Percentiles rank a stretch among this genome's conserved stretches.
Conservation (phyloP, 495 filamentous ascomycete species). For the Cudoniella acicularis region DNA sequence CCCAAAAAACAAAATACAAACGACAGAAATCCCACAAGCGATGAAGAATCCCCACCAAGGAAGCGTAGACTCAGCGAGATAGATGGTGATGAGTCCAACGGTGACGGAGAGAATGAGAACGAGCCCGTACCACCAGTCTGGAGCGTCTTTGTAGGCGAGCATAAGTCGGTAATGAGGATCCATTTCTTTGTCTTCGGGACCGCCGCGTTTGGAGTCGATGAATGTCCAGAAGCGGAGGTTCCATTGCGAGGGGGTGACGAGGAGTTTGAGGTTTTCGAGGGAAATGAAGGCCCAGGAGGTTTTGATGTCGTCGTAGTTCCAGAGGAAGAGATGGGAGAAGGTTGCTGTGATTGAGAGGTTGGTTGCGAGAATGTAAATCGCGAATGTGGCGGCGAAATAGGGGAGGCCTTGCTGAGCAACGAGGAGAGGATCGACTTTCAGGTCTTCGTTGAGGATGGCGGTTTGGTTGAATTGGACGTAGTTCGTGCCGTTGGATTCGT, state of each 20-base stretch:
- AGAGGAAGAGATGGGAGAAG: conserved; percentile 31
- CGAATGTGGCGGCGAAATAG: conserved; percentile 39
- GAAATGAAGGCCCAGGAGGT: conserved; percentile 12
- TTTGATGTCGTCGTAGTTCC: conserved; percentile 24
- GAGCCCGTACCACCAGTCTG: conserved; percentile 51
- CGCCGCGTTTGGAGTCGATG: conserved; percentile 15
- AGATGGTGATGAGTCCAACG: conserved; percentile 43
- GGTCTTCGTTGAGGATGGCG: conserved; percentile 30
- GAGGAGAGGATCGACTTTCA: conserved; percentile 33
- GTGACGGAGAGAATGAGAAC: conserved; percentile 45
- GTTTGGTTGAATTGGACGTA: conserved; percentile 33
- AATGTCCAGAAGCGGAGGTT: conserved; percentile 35
- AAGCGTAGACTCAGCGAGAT: conserved; percentile 46
- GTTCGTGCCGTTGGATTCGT: conserved; percentile 35
- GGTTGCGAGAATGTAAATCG: conserved; percentile 36
- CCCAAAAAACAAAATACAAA: conserved; percentile 35
- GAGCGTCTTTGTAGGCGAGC: conserved; percentile 46
- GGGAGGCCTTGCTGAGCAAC: conserved; percentile 38
- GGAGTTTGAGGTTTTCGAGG: conserved; percentile 19
- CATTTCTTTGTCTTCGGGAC: conserved; percentile 13
- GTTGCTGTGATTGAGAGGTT: conserved; percentile 42
- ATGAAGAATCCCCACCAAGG: conserved; percentile 55
- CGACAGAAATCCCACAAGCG: conserved; percentile 33
- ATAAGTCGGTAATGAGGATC: conserved; percentile 45
- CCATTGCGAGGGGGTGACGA: conserved; percentile 13